A percentile compares a stretch with the other conserved stretches of the same genome.
These are phyloP conservation scores for Aspergillus flavus DNA, from an alignment of 2,329 filamentous ascomycete species.

Conservation along the genomic window DNA sequence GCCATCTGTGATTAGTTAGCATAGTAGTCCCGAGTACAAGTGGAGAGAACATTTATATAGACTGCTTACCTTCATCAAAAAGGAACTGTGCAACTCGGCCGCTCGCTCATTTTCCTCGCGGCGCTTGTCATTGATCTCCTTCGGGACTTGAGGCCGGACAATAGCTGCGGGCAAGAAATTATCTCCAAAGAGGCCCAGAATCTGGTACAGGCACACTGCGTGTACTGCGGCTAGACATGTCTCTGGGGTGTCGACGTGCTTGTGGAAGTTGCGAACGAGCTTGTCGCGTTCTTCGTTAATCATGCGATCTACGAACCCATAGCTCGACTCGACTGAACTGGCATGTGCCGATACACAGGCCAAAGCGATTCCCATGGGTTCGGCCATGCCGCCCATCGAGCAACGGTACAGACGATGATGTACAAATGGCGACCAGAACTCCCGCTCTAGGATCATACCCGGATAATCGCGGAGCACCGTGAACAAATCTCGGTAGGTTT, in stretches of 20 bases:
- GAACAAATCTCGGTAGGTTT: conserved; percentile 14
- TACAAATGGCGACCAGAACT: conserved; percentile 21
- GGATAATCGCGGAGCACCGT: conserved; percentile 16
- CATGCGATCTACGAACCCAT: conserved; percentile 16
- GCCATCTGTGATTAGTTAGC: conserved; percentile 14
- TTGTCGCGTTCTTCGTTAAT: conserved; percentile 18
- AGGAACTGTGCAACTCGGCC: conserved; percentile 13
- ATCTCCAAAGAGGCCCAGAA: conserved; percentile 18
- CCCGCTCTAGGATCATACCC: conserved; percentile 15
- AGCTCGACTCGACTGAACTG: conserved; percentile 12
- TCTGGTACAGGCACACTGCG: conserved; percentile 21
- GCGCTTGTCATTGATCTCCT: conserved; percentile 3
- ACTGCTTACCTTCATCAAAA: conserved; percentile 15
- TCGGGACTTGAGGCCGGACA: neutral
- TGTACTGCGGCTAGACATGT: conserved; percentile 20
- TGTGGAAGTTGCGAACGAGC: conserved; percentile 16
- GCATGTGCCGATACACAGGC: conserved; percentile 17
- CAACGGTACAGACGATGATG: conserved; percentile 19
- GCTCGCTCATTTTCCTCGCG: conserved; percentile 8
- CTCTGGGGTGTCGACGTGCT: conserved; percentile 12
- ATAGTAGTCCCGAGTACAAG: neutral
- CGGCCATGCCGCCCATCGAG: conserved; percentile 16
- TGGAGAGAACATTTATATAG: neutral
- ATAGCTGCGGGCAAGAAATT: conserved; percentile 6
- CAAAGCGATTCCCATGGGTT: conserved; percentile 18